Conservation (phyloP, 768 basidiomycete species). For the Serendipita sp. region DNA sequence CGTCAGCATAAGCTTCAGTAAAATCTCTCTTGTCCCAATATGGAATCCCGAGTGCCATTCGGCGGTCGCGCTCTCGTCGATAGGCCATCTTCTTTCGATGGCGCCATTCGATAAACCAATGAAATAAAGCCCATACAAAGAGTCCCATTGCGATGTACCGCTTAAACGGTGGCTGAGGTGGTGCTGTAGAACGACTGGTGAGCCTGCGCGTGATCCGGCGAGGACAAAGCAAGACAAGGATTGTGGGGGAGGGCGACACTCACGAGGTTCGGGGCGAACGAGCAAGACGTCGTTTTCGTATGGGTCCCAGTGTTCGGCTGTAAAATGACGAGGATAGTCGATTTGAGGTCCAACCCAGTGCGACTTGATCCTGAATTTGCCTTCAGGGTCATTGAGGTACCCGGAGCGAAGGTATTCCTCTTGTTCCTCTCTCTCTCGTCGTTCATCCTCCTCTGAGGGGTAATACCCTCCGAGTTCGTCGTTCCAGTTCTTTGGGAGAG, state of each 20-base stretch:
- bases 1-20: not conserved
- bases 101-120: not conserved
- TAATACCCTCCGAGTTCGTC: not conserved
- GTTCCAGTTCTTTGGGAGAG: not conserved
- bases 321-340: not conserved
- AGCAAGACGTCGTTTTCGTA: not conserved
- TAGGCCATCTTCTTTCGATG: not conserved
- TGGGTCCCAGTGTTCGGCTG: not conserved
- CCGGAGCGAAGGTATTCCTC: not conserved
- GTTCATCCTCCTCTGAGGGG: not conserved
- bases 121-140: not conserved
- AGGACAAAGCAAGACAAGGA: not conserved
- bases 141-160: not conserved
- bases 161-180: conserved; percentile 1
- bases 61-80: not conserved
- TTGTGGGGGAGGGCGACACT: not conserved
- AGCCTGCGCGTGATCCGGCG: not conserved
- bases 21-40: not conserved
- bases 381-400: not conserved
- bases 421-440: not conserved
- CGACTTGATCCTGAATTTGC: not conserved
- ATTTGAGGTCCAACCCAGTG: not conserved
- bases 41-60: not conserved
- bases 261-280: not conserved
- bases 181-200: not conserved